Evolutionary conservation across 371 early-diverging fungal species (phyloP).

Genomic region (Cokeromyces recurvatus): DNA sequence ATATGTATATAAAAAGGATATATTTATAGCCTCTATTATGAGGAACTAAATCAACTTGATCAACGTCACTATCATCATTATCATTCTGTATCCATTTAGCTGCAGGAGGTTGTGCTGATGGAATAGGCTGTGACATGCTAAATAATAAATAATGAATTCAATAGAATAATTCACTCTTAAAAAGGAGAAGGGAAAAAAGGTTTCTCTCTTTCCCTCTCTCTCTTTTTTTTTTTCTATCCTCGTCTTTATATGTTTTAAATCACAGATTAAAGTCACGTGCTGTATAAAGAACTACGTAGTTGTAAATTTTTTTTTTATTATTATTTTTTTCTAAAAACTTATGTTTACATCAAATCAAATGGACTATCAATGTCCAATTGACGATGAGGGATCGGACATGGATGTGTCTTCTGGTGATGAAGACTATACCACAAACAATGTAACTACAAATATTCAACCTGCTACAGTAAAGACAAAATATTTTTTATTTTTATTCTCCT

Average conservation of each 20-base stretch:
- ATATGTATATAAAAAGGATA: slow-evolving; percentile 49
- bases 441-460: neutral
- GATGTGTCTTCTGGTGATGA: slow-evolving; percentile 5
- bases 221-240: too few species aligned
- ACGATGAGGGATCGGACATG: slow-evolving; percentile 7
- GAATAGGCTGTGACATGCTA: too few species aligned
- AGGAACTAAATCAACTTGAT: slow-evolving; percentile 44
- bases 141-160: too few species aligned
- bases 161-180: too few species aligned
- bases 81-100: slow-evolving; percentile 26
- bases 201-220: too few species aligned
- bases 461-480: neutral
- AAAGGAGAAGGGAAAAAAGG: too few species aligned
- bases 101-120: slow-evolving; percentile 15
- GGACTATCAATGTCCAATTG: too few species aligned
- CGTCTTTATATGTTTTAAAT: too few species aligned
- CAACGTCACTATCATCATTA: slow-evolving; percentile 30
- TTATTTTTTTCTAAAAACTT: neutral
- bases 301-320: neutral
- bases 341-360: neutral
- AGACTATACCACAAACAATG: too few species aligned
- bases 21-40: slow-evolving; percentile 56
- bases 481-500: neutral
- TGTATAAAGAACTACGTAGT: neutral
- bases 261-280: too few species aligned